phyloP scores from a whole-genome alignment of 345 rosid genomes.

The Eucalyptus microcorys region DNA sequence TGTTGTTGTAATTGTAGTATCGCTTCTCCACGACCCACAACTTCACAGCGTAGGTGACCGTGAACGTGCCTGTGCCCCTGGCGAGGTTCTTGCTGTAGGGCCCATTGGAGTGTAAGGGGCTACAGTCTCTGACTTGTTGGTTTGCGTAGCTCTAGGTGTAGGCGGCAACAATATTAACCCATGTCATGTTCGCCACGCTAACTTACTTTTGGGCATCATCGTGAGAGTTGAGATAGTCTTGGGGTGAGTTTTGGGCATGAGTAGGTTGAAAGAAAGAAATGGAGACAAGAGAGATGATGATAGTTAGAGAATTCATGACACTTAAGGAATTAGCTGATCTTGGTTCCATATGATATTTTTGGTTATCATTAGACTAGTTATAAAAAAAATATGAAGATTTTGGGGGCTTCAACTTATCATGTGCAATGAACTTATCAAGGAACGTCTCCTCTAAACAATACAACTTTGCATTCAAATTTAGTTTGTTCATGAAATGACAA shows the following conservation, averaged over 20 bases:
- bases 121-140: neutral
- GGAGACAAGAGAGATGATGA: neutral
- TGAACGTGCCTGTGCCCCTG: neutral
- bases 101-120: constrained; percentile 11
- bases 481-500: neutral
- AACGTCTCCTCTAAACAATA: neutral
- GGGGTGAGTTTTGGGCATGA: no score
- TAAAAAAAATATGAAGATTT: neutral
- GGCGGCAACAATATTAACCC: constrained; percentile 2
- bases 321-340: neutral
- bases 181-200: neutral
- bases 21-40: constrained; percentile 17
- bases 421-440: neutral
- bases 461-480: neutral
- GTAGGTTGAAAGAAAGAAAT: no score
- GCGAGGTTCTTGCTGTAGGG: constrained; percentile 24
- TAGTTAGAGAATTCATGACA: neutral
- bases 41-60: constrained; percentile 5
- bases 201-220: neutral
- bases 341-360: neutral
- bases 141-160: constrained; percentile 8
- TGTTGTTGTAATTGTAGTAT: constrained; percentile 1
- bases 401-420: neutral
- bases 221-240: constrained; percentile 1
- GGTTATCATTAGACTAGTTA: neutral